Evolutionary conservation across 2,329 filamentous ascomycete genomes (phyloP).

Genomic region (Alternaria incomplexa): DNA sequence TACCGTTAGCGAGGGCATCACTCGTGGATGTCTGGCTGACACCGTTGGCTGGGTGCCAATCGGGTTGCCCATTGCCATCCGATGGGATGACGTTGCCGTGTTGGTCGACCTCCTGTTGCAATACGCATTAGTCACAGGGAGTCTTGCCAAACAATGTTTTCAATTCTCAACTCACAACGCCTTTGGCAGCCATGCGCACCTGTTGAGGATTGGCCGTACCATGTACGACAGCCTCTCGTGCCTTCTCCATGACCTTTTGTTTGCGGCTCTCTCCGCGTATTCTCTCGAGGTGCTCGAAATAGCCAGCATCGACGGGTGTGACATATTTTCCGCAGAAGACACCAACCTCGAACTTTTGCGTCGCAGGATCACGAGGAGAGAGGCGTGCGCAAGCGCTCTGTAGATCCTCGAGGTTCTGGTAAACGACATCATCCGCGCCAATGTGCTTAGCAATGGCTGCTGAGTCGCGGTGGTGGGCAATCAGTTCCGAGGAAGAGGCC

Average conservation of each 20-base stretch:
- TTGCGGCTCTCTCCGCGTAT: constrained; percentile 74
- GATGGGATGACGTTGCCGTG: constrained; percentile 64
- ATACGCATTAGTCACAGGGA: constrained; percentile 12
- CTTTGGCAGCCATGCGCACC: constrained; percentile 67
- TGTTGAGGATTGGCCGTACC: constrained; percentile 67
- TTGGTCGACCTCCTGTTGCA: constrained; percentile 55
- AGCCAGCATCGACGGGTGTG: constrained; percentile 77
- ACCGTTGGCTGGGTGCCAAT: constrained; percentile 33
- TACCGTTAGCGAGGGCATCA: constrained; percentile 20
- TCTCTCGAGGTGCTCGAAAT: constrained; percentile 80
- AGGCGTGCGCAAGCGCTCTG: constrained; percentile 78
- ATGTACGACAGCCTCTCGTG: constrained; percentile 68
- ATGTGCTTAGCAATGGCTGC: constrained; percentile 70
- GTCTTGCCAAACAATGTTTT: background rate
- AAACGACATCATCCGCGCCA: constrained; percentile 77
- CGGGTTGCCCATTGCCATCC: constrained; percentile 32
- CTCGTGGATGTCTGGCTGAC: constrained; percentile 17
- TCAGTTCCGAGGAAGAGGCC: constrained; percentile 72
- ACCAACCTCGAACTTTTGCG: constrained; percentile 80
- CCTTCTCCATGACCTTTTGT: constrained; percentile 68
- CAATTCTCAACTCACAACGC: constrained; percentile 52
- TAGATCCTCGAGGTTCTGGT: constrained; percentile 79
- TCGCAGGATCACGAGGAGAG: constrained; percentile 62
- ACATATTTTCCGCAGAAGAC: constrained; percentile 90
- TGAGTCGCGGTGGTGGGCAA: constrained; percentile 70